Percentiles rank a stretch among this genome's conserved stretches.
phyloP scores from a whole-genome alignment of 805 yeast genomes.

The Saccharomycopsis sp. region DNA sequence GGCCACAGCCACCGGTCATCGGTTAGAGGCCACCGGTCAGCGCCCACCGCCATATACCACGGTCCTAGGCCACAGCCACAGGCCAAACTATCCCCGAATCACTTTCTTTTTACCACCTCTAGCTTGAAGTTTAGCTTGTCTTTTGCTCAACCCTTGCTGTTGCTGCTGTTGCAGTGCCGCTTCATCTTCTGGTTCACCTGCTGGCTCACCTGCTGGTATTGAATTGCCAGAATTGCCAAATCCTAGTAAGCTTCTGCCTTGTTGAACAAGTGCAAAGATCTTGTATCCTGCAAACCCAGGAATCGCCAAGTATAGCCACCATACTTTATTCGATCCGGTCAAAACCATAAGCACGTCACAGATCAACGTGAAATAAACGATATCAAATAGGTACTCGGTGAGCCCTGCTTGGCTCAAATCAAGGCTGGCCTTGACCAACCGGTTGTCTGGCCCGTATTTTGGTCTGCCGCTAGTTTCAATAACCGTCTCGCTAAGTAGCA shows the following conservation, averaged over 20 bases:
- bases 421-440: conserved; percentile 47
- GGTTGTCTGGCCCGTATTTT: conserved; percentile 33
- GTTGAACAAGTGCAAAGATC: conserved; percentile 6
- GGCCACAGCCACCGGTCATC: too few species aligned
- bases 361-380: conserved; percentile 57
- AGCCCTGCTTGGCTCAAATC: conserved; percentile 58
- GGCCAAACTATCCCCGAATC: conserved; percentile 1
- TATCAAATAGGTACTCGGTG: conserved; percentile 66
- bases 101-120: conserved; percentile 13
- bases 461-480: conserved; percentile 62
- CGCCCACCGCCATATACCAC: neutral
- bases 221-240: too few species aligned
- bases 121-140: conserved; percentile 17
- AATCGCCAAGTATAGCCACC: conserved; percentile 43
- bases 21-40: neutral
- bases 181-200: neutral
- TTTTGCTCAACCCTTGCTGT: conserved; percentile 2
- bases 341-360: conserved; percentile 47
- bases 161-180: neutral
- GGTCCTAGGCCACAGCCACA: neutral
- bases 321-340: conserved; percentile 51
- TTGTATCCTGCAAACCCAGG: conserved; percentile 19
- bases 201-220: neutral
- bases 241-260: conserved; percentile 13
- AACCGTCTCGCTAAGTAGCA: conserved; percentile 38